Percentiles rank a stretch among this genome's conserved stretches.
Conservation (phyloP, 176 grass and related monocot genomes). For the Guadua angustifolia region DNA sequence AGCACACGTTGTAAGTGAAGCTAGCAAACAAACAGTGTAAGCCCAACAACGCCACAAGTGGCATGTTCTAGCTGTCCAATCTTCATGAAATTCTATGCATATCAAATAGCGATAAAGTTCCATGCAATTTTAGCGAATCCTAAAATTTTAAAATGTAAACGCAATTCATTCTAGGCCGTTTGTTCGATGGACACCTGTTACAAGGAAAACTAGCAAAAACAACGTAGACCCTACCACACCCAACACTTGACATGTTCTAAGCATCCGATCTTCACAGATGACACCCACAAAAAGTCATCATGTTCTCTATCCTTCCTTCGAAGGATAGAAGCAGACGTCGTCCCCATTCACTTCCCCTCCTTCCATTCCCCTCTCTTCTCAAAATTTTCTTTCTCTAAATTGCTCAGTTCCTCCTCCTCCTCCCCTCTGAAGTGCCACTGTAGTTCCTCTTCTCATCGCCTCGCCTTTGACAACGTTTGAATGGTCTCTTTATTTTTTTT, state of each 20-base stretch:
- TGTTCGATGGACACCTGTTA: rapidly evolving
- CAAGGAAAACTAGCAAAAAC: neutral
- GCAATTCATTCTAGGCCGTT: neutral
- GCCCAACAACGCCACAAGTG: no score
- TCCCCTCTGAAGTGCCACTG: rapidly evolving
- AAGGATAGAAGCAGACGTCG: neutral
- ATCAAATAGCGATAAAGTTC: no score
- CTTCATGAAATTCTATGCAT: no score
- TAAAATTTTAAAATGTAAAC: neutral
- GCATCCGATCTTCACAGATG: neutral
- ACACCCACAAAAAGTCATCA: neutral
- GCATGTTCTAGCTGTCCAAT: no score
- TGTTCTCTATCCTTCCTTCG: neutral
- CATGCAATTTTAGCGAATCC: no score
- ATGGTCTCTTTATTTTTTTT: no score
- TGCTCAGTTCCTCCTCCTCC: neutral
- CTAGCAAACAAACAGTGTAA: no score
- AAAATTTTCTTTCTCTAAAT: no score
- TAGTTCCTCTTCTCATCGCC: neutral
- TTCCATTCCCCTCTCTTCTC: neutral
- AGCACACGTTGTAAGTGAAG: no score
- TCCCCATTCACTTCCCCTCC: neutral
- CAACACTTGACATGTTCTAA: rapidly evolving
- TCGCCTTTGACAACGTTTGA: rapidly evolving
- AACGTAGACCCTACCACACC: neutral